Evolutionary conservation across 345 rosid genomes (phyloP), one percentile per base, ranked within the genome.

Genomic region (Barbarea vulgaris): DNA sequence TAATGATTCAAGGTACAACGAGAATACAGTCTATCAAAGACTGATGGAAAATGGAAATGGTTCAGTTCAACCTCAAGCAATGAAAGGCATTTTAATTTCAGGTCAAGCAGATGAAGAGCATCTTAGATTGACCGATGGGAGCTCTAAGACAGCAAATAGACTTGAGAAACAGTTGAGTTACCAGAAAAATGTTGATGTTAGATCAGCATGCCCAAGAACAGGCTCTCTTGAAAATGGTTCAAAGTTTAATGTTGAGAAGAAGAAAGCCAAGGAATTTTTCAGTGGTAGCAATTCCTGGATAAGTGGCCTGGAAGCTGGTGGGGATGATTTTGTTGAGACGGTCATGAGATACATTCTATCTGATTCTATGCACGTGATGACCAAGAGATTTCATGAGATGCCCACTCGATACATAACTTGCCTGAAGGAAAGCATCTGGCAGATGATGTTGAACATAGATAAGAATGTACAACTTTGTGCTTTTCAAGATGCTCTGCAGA

Each of bases 301-400:
- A 68, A 79, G 80, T 81, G 82, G 97, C 83, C 41, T 77, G 71
- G 70, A 79, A 79, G 74, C 83, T 28, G 91, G 88, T 71, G 93
- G 93, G 57, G 81, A 87, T 77, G 96, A 88, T 78, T 90, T 79
- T 79, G 78, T 87, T 41, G 99, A 87, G 89, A 83, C 86, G 0
- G 77, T 90, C 47, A 74, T 89, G 28, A 78, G 83, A 77, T 86
- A 84, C 82, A 87, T 95, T 53, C 81, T 92, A 70, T 83, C 87
- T 4, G 97, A 90, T 75, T 91, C 97, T 51, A 69, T 90, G 73
- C 84, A 83, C 77, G 86, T 82, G 48, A 89, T 88, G 92, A 87
- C 97, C 46, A 78, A 84, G 84, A 90, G 83, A 74, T 87, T 92
- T 77, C 84, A 81, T 65, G 97, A 90, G 78, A 92, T 90, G 96